These are phyloP conservation scores for Kitagawia praeruptora DNA, from an alignment of 129 eudicot species.

Conservation along the genomic window DNA sequence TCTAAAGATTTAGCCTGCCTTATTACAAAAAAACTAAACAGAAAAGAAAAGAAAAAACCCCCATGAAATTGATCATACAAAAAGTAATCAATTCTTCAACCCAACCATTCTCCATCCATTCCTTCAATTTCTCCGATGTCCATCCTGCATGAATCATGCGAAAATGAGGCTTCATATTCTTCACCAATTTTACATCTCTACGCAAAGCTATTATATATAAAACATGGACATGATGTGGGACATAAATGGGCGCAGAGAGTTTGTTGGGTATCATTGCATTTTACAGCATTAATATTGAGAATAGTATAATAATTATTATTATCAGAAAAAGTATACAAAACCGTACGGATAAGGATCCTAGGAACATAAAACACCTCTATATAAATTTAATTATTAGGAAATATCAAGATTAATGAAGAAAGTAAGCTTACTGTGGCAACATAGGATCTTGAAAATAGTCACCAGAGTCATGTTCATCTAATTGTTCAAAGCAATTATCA, in stretches of 20 bases:
- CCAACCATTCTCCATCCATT: slow-evolving; percentile 70
- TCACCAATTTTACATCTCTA: not conserved
- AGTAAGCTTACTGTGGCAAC: slow-evolving; percentile 60
- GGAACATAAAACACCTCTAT: slow-evolving; percentile 44
- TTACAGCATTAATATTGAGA: slow-evolving; percentile 16
- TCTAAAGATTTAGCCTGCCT: not conserved
- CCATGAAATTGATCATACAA: slow-evolving; percentile 31
- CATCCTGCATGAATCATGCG: slow-evolving; percentile 43
- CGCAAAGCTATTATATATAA: slow-evolving; percentile 4
- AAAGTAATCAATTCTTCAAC: slow-evolving; percentile 37
- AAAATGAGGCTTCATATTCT: not conserved
- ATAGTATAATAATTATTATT: slow-evolving; percentile 6
- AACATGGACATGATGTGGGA: not conserved
- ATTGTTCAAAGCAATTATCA: slow-evolving; percentile 34
- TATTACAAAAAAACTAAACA: not conserved
- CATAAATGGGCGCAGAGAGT: slow-evolving; percentile 3
- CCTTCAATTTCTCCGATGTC: slow-evolving; percentile 76
- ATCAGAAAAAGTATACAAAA: not conserved
- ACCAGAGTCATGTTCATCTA: slow-evolving; percentile 35
- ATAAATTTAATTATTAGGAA: slow-evolving; percentile 5
- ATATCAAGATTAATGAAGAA: slow-evolving; percentile 9
- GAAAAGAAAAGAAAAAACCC: not conserved
- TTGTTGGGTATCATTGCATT: slow-evolving; percentile 1
- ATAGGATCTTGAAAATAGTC: slow-evolving; percentile 49
- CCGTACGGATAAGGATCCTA: slow-evolving; percentile 22